Evolutionary conservation across 2,329 filamentous ascomycete species (phyloP).

Genomic region (Phaeophleospora eucalypticola): DNA sequence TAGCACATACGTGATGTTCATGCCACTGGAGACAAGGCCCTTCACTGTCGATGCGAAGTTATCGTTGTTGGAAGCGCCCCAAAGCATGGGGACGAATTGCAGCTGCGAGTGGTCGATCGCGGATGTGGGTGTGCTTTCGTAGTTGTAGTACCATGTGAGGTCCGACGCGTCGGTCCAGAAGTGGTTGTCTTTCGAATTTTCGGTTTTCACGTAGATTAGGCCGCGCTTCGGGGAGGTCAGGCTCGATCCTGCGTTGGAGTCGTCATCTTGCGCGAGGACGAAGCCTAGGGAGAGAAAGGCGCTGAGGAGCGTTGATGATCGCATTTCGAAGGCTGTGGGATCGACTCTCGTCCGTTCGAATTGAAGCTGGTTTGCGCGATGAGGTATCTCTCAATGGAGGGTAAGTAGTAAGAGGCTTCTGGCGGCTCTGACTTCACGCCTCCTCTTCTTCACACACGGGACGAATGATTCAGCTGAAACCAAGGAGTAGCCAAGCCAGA

Average conservation of each 20-base stretch:
- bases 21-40: constrained; percentile 48
- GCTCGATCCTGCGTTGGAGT: not conserved
- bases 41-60: constrained; percentile 60
- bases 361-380: no score
- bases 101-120: constrained; percentile 47
- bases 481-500: not conserved
- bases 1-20: constrained; percentile 65
- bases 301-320: constrained; percentile 3
- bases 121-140: constrained; percentile 50
- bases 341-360: not conserved
- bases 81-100: constrained; percentile 78
- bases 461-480: not conserved
- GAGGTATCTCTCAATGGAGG: no score
- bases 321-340: constrained; percentile 6
- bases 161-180: constrained; percentile 60
- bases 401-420: not conserved
- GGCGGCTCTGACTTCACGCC: not conserved
- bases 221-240: constrained; percentile 61
- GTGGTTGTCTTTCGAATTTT: constrained; percentile 57
- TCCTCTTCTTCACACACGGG: not conserved
- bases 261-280: constrained; percentile 13
- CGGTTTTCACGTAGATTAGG: constrained; percentile 62
- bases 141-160: constrained; percentile 86
- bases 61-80: constrained; percentile 55
- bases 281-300: constrained; percentile 12